Base-by-base conservation (phyloP, 257 asterid species). In the Primulina huaijiensis region DNA sequence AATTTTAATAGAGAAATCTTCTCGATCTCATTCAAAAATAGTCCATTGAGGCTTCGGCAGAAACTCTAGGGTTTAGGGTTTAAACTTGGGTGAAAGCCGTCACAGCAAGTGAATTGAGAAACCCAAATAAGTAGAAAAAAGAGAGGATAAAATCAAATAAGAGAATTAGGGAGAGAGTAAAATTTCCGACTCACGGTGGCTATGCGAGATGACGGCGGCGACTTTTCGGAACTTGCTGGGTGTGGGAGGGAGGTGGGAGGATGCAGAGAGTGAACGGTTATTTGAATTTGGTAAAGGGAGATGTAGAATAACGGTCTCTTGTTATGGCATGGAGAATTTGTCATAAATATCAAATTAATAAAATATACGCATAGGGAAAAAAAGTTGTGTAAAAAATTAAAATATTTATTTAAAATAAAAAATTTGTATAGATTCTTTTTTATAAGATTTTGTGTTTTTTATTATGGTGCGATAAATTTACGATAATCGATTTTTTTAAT, bases 291-390 rank as follows among this genome's bases (percentile, higher is more conserved):
- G 19, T 46, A 38, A 29, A 35, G 6, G 61, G 52, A 46, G 19
- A 29, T 64, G 68, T 57, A 59, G 29, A 76, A 33, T 76, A 70
- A 76, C 80, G 73, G 76, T 70, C 68, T 64, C 55, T 40, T 40
- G 16, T 9, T 1, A 40, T 10, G 46, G 9, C 34, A 30, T 30
- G 34, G 29, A 27, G 29, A 21, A 21, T 21, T 21, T 21, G 23
- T 21, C 1, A 21, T 21, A 21, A 21, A 21, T 21, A 21, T 21
- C 1, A 23, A 0, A 23, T 23, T 0, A 23, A 23, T 23, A 23
- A 23, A 23, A 23, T 23, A 23, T 23, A 23, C 25, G 25, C 25
- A 23, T 21, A 23, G 25, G 1, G 25, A 1, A 21, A 21, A 23
- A 23, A 23, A 23, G 1, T 0, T 23, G 25, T 23, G 25, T 23